A percentile compares a stretch with the other conserved stretches of the same genome.
Conservation (phyloP, 2,329 filamentous ascomycete genomes). For the Ceratocystis colombiana region DNA sequence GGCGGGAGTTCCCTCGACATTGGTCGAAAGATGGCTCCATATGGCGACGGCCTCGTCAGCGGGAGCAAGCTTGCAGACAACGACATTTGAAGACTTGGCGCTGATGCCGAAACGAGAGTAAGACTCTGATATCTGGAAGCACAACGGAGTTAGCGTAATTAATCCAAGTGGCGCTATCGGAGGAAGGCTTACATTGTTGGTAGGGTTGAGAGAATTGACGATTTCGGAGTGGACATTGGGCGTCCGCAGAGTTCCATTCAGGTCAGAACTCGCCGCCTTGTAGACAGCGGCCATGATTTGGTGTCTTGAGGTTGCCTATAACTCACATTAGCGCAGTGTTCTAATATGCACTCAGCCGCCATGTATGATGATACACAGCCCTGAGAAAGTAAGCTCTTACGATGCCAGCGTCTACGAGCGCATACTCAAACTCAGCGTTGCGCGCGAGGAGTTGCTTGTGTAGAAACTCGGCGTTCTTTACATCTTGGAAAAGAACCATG, state of each 20-base stretch:
- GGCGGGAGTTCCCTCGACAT: conserved; percentile 52
- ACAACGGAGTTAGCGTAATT: conserved; percentile 14
- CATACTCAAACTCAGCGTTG: conserved; percentile 82
- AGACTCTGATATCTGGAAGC: conserved; percentile 68
- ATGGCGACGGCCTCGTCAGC: conserved; percentile 35
- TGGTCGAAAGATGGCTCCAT: conserved; percentile 48
- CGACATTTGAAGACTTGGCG: conserved; percentile 57
- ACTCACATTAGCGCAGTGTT: conserved; percentile 40
- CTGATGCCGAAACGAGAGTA: conserved; percentile 81
- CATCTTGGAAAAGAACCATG: conserved; percentile 62
- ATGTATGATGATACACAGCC: not conserved
- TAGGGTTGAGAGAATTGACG: conserved; percentile 67
- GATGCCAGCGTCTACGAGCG: conserved; percentile 76
- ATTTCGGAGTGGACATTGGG: conserved; percentile 84
- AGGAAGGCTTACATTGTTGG: conserved; percentile 57
- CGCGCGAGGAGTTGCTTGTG: conserved; percentile 75
- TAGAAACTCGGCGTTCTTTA: conserved; percentile 68
- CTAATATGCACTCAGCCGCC: not conserved
- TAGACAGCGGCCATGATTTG: conserved; percentile 69
- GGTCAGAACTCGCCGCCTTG: conserved; percentile 59
- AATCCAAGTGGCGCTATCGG: not conserved
- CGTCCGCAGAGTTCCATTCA: conserved; percentile 56
- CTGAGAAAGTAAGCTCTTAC: conserved; percentile 38
- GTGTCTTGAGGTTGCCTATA: conserved; percentile 46
- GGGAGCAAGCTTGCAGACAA: conserved; percentile 68